phyloP scores from a whole-genome alignment of 2,329 filamentous ascomycete species.

The Fusarium sambucinum region DNA sequence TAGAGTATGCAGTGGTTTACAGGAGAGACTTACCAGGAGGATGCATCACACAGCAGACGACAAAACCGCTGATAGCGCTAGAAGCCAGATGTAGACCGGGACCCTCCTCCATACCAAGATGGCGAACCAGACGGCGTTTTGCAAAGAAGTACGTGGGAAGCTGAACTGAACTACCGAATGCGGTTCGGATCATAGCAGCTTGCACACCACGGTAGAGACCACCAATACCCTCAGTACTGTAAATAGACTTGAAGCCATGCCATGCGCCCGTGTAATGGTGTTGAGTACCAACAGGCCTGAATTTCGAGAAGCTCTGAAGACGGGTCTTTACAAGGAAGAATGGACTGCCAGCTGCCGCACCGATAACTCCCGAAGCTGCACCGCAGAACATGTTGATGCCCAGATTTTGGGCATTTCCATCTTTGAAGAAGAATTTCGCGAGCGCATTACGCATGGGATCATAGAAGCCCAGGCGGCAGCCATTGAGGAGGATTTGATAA shows the following conservation, averaged over 20 bases:
- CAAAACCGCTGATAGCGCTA: slow-evolving; percentile 91
- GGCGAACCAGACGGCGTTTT: slow-evolving; percentile 84
- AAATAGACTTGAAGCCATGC: slow-evolving; percentile 87
- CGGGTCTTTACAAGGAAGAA: slow-evolving; percentile 99
- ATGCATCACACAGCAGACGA: slow-evolving; percentile 98
- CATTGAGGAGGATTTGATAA: slow-evolving; percentile 96
- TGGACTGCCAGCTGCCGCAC: slow-evolving; percentile 91
- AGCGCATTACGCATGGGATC: slow-evolving; percentile 86
- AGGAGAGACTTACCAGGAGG: slow-evolving; percentile 76
- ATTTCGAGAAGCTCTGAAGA: slow-evolving; percentile 92
- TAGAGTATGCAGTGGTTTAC: neutral
- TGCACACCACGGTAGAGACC: slow-evolving; percentile 92
- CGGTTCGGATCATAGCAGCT: slow-evolving; percentile 95
- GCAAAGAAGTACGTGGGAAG: slow-evolving; percentile 98
- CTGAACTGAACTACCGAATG: slow-evolving; percentile 95
- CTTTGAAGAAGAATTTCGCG: slow-evolving; percentile 76
- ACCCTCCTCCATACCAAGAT: slow-evolving; percentile 91
- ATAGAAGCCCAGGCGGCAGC: slow-evolving; percentile 96
- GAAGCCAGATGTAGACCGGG: slow-evolving; percentile 88
- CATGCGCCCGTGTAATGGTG: slow-evolving; percentile 88
- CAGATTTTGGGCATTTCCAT: slow-evolving; percentile 82
- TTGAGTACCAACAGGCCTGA: slow-evolving; percentile 95
- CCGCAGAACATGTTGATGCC: slow-evolving; percentile 95
- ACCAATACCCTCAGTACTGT: slow-evolving; percentile 77
- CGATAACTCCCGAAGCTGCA: slow-evolving; percentile 88